A percentile compares a stretch with the other conserved stretches of the same genome.
phyloP scores from a whole-genome alignment of 352 stramenopile genomes.

The Pythium biforme region DNA sequence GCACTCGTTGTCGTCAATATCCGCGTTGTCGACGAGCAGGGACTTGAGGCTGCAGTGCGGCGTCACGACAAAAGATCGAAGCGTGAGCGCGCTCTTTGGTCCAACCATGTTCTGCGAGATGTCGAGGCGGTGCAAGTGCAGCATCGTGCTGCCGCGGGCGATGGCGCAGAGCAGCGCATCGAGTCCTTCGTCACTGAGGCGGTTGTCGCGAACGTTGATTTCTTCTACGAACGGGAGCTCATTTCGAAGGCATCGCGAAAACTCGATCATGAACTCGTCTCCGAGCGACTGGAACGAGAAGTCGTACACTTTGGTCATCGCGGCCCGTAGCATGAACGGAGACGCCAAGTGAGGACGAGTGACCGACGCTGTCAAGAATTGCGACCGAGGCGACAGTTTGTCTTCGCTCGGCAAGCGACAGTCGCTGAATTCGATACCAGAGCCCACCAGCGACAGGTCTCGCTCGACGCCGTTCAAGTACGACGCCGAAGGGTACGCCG shows the following conservation, averaged over 20 bases:
- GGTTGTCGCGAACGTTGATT: constrained; percentile 87
- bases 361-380: constrained; percentile 57
- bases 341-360: constrained; percentile 51
- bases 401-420: constrained; percentile 37
- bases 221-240: constrained; percentile 70
- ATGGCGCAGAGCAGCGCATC: constrained; percentile 58
- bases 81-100: constrained; percentile 49
- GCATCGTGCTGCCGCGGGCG: constrained; percentile 44
- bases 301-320: constrained; percentile 69
- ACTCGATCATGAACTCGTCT: constrained; percentile 61
- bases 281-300: constrained; percentile 83
- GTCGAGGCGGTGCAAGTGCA: constrained; percentile 51
- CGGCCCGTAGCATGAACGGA: constrained; percentile 60
- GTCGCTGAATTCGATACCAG: constrained; percentile 18
- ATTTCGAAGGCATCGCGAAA: constrained; percentile 55
- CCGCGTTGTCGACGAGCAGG: constrained; percentile 75
- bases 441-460: constrained; percentile 26
- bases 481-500: constrained; percentile 40
- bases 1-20: constrained; percentile 89
- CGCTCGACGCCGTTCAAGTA: constrained; percentile 41
- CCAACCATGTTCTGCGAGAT: constrained; percentile 80
- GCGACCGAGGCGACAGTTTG: constrained; percentile 58
- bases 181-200: constrained; percentile 74
- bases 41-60: constrained; percentile 57
- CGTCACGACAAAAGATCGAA: constrained; percentile 56